Percentiles rank a stretch among this genome's conserved stretches.
These are phyloP conservation scores for Panaeolus papilionaceus DNA, from an alignment of 768 basidiomycete species.

Conservation along the genomic window DNA sequence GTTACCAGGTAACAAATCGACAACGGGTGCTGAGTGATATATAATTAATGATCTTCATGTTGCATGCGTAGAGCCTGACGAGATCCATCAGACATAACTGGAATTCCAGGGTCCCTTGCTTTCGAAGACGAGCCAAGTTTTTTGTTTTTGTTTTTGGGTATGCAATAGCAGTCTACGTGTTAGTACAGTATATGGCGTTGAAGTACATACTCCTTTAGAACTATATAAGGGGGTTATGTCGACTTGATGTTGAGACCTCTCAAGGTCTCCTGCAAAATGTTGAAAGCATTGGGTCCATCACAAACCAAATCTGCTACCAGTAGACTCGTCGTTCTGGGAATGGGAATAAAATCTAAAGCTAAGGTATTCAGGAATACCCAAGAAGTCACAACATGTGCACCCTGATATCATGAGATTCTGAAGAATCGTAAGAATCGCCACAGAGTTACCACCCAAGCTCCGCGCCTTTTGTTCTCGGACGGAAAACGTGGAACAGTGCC, in stretches of 20 bases:
- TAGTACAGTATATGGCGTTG: too few species aligned
- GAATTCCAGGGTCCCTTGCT: too few species aligned
- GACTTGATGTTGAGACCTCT: not conserved
- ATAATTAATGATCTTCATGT: not conserved
- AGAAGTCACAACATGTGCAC: not conserved
- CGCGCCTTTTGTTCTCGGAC: constrained; percentile 3
- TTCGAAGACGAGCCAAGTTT: too few species aligned
- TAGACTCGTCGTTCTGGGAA: not conserved
- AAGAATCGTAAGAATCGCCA: not conserved
- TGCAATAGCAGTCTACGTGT: too few species aligned
- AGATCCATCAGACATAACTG: too few species aligned
- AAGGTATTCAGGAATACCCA: not conserved
- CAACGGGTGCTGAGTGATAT: not conserved
- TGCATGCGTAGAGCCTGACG: too few species aligned
- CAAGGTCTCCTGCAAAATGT: not conserved
- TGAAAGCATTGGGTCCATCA: too few species aligned
- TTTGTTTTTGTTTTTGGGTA: not conserved
- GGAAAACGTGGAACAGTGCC: not conserved
- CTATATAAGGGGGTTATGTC: not conserved
- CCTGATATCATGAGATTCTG: not conserved
- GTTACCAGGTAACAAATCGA: too few species aligned
- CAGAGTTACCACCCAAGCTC: not conserved
- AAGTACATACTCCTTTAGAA: too few species aligned
- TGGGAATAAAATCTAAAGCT: not conserved
- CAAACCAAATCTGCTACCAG: not conserved